Base-by-base conservation (phyloP, 225 moss, liverwort and hornwort genomes). In the Ulota crispa region DNA sequence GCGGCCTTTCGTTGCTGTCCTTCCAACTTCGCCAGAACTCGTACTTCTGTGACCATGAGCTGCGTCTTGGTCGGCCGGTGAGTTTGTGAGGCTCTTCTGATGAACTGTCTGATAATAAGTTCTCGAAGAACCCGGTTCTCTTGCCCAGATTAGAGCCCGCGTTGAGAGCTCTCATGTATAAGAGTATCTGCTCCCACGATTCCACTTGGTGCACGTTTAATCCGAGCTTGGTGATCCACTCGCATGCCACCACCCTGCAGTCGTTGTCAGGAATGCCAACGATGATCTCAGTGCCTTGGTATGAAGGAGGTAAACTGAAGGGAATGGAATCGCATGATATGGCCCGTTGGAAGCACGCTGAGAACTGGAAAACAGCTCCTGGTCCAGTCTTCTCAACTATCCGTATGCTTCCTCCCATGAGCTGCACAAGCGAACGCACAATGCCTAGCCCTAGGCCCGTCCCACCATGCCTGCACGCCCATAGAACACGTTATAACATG, bases 401-500 rank as follows among this genome's bases (percentile, higher is more conserved):
- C 37, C 80, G 82, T 68, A 94, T 92, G 39, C 70, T 86, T 62
- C 94, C 94, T 67, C 93, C 93, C 94, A 94, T 94, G 54, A 94
- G 87, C 77, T 93, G 90, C 70, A 95, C 92, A 63, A 95, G 80
- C 4, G 94, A 95, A 68, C 87, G 88, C 27, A 93, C 94, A 72
- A 95, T 95, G 57, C 93, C 94, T 7, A 95, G 80, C 11, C 94
- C 94, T 30, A 95, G 75, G 28, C 94, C 94, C 27, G 94, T 93
- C 64, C 94, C 94, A 85, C 94, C 94, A 78, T 95, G 94, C 82
- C 94, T 95, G 93, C 77, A 86, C 74, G 78, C 85, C 31, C 23
- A 86, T 55, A 27, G 23, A 79, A 55, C 36, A 43, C 14, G 36
- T 42, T 37, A 79, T 15, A 5, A 50, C 50, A 50, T 18, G 16